Conservation (phyloP, 495 filamentous ascomycete species). For the Aspergillus cavernicola region DNA sequence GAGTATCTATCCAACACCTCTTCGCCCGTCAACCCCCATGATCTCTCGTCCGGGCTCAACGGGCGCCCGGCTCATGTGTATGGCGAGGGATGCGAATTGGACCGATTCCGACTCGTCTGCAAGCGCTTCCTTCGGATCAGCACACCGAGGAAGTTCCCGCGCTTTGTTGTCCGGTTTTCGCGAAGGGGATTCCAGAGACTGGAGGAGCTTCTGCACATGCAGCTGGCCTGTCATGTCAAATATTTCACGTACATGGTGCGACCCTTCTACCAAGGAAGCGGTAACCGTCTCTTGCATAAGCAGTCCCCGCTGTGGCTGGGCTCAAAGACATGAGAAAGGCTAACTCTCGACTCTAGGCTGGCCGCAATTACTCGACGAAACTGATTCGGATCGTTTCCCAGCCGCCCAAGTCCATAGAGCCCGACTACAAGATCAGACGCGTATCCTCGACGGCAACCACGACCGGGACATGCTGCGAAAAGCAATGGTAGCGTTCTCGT, state of each 20-base stretch:
- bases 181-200: constrained; percentile 53
- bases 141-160: constrained; percentile 56
- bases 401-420: constrained; percentile 29
- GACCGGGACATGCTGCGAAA: constrained; percentile 41
- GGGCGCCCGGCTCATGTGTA: constrained; percentile 10
- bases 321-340: constrained; percentile 9
- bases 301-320: background rate
- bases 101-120: constrained; percentile 57
- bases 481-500: constrained; percentile 55
- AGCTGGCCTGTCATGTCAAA: constrained; percentile 59
- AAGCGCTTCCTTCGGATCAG: constrained; percentile 58
- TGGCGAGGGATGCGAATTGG: constrained; percentile 38
- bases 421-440: constrained; percentile 33
- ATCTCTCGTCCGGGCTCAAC: constrained; percentile 4
- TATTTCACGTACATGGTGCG: constrained; percentile 72
- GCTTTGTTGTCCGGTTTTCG: constrained; percentile 60
- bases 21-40: constrained; percentile 11
- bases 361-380: constrained; percentile 22
- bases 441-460: constrained; percentile 23
- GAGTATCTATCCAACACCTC: constrained; percentile 11
- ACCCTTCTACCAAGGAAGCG: constrained; percentile 57
- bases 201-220: constrained; percentile 45
- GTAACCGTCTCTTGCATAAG: constrained; percentile 33
- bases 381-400: constrained; percentile 18
- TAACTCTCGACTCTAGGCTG: constrained; percentile 33